These are phyloP conservation scores for Suillus subalutaceus DNA, from an alignment of 768 basidiomycete species.

Conservation along the genomic window DNA sequence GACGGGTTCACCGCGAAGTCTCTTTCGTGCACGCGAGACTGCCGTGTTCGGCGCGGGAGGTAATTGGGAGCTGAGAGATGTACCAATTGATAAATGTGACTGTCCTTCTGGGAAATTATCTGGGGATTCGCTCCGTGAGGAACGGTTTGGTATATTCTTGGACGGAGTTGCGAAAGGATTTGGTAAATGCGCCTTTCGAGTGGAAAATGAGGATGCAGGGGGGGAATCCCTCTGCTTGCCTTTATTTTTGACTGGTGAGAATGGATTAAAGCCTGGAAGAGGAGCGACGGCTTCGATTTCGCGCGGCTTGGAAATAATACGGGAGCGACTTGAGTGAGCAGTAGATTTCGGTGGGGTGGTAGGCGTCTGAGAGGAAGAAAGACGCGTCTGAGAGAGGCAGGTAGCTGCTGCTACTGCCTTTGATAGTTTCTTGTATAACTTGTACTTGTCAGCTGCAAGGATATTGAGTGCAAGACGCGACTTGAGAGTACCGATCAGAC, in stretches of 20 bases:
- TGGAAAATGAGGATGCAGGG: constrained; percentile 22
- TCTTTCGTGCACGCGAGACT: constrained; percentile 73
- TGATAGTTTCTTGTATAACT: constrained; percentile 74
- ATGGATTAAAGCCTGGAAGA: constrained; percentile 68
- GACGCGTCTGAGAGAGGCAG: constrained; percentile 41
- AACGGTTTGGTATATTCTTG: constrained; percentile 35
- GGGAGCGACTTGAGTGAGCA: constrained; percentile 27
- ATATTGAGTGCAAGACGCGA: constrained; percentile 19
- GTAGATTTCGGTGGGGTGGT: constrained; percentile 37
- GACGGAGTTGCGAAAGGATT: constrained; percentile 53
- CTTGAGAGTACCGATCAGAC: constrained; percentile 25
- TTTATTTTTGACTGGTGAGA: constrained; percentile 76
- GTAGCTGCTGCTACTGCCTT: constrained; percentile 43
- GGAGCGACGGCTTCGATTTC: constrained; percentile 53
- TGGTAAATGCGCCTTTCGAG: constrained; percentile 20
- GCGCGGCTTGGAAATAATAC: constrained; percentile 52
- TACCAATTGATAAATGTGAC: constrained; percentile 19
- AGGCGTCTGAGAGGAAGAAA: constrained; percentile 23
- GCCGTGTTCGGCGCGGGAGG: constrained; percentile 40
- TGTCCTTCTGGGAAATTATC: constrained; percentile 46
- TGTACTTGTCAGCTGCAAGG: constrained; percentile 73
- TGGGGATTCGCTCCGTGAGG: constrained; percentile 34
- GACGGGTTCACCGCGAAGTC: constrained; percentile 80
- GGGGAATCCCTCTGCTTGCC: constrained; percentile 41
- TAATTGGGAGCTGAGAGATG: constrained; percentile 22